A percentile compares a stretch with the other conserved stretches of the same genome.
Conservation (phyloP, 495 filamentous ascomycete genomes). For the Venustampulla echinocandica region DNA sequence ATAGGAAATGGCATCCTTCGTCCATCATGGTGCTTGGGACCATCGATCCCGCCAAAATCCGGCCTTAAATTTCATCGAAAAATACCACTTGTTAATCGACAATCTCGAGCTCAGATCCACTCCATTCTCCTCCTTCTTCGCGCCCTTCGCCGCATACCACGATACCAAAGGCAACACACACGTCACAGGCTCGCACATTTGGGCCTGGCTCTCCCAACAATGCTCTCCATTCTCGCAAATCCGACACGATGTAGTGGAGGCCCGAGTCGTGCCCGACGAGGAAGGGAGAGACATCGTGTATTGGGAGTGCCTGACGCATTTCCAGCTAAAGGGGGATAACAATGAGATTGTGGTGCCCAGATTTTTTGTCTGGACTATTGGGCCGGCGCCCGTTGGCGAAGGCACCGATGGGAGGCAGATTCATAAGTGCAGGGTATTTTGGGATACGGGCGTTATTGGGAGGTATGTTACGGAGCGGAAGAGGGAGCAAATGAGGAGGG, state of each 20-base stretch:
- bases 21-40: constrained; percentile 3
- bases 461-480: constrained; percentile 9
- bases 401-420: constrained; percentile 4
- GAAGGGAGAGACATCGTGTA: constrained; percentile 2
- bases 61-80: constrained; percentile 5
- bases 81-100: constrained; percentile 2
- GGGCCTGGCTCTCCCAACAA: background rate
- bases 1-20: constrained; percentile 6
- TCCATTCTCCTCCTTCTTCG: background rate
- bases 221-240: background rate
- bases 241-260: background rate
- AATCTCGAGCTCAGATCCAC: background rate
- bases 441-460: constrained; percentile 9
- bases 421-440: constrained; percentile 5
- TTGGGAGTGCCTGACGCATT: constrained; percentile 1
- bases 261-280: constrained; percentile 1
- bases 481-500: background rate
- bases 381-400: background rate
- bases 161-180: constrained; percentile 7
- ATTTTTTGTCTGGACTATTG: constrained; percentile 8
- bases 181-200: background rate
- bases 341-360: constrained; percentile 9
- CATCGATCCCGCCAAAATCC: background rate
- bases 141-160: constrained; percentile 1
- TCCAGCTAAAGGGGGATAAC: constrained; percentile 3